A percentile compares a stretch with the other conserved stretches of the same genome.
These are phyloP conservation scores for Cyberlindnera mrakii DNA, from an alignment of 805 yeast species.

Conservation along the genomic window DNA sequence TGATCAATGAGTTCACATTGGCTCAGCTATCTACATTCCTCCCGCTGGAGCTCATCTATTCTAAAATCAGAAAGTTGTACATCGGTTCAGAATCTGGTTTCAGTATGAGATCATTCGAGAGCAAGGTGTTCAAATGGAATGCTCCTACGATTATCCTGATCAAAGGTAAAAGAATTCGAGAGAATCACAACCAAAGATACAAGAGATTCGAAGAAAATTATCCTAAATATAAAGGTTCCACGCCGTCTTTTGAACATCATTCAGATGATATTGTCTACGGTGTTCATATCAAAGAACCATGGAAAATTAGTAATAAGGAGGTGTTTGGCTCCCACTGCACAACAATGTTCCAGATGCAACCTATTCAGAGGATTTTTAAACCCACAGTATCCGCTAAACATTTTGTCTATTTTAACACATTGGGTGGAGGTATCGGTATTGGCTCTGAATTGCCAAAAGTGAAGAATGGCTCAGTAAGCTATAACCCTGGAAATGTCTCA, in stretches of 20 bases:
- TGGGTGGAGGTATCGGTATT: constrained; percentile 79
- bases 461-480: constrained; percentile 39
- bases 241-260: constrained; percentile 4
- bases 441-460: constrained; percentile 65
- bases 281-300: constrained; percentile 60
- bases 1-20: constrained; percentile 33
- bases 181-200: constrained; percentile 38
- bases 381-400: constrained; percentile 30
- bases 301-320: constrained; percentile 68
- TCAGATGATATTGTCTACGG: constrained; percentile 54
- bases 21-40: constrained; percentile 38
- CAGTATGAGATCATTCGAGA: constrained; percentile 81
- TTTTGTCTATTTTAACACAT: constrained; percentile 59
- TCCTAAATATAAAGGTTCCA: constrained; percentile 32
- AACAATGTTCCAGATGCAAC: constrained; percentile 60
- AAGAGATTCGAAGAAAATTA: constrained; percentile 44
- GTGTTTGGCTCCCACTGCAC: constrained; percentile 62
- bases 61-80: constrained; percentile 55
- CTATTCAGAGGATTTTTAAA: constrained; percentile 52
- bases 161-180: constrained; percentile 41
- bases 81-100: constrained; percentile 76
- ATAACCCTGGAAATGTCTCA: constrained; percentile 71
- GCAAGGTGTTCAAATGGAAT: constrained; percentile 68
- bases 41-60: constrained; percentile 34
- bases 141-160: constrained; percentile 75